These are phyloP conservation scores for Trametes elegans DNA, from an alignment of 768 basidiomycete genomes.

Conservation along the genomic window DNA sequence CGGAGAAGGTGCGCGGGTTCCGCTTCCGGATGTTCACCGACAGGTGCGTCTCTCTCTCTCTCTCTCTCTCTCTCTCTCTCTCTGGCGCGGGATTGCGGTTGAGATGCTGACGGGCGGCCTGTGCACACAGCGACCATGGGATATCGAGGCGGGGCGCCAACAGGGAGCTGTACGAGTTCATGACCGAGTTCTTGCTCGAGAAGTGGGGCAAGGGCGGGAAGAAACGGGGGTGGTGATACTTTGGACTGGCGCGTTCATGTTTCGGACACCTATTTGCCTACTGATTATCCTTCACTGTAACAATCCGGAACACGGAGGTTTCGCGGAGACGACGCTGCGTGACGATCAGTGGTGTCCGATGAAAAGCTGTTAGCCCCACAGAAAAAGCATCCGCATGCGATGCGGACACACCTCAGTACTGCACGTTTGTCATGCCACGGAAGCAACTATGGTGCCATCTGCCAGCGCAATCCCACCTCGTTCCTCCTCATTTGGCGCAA, in stretches of 20 bases:
- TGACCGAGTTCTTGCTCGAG: conserved; percentile 81
- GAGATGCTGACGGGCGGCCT: conserved; percentile 12
- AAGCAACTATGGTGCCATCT: too few relatives aligned
- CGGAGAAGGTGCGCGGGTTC: conserved; percentile 65
- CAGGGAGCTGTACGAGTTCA: conserved; percentile 82
- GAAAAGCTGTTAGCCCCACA: too few relatives aligned
- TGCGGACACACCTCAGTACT: too few relatives aligned
- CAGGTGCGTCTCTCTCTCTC: conserved; percentile 49
- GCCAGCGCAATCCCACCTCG: too few relatives aligned
- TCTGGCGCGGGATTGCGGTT: conserved; percentile 3
- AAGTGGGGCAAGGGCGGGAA: conserved; percentile 89
- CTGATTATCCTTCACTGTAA: not conserved
- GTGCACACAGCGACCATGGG: conserved; percentile 64
- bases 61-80: conserved; percentile 8
- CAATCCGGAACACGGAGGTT: too few relatives aligned
- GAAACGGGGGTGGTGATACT: conserved; percentile 55
- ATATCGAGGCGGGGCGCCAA: conserved; percentile 75
- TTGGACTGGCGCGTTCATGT: too few relatives aligned
- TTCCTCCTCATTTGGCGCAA: too few relatives aligned
- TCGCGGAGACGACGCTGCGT: too few relatives aligned
- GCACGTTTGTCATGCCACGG: too few relatives aligned
- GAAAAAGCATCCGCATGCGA: too few relatives aligned
- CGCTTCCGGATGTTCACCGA: conserved; percentile 98
- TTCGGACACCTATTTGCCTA: too few relatives aligned
- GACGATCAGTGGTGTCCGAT: too few relatives aligned